Conservation (phyloP, 2,329 filamentous ascomycete genomes). For the Fusarium scirpi region DNA sequence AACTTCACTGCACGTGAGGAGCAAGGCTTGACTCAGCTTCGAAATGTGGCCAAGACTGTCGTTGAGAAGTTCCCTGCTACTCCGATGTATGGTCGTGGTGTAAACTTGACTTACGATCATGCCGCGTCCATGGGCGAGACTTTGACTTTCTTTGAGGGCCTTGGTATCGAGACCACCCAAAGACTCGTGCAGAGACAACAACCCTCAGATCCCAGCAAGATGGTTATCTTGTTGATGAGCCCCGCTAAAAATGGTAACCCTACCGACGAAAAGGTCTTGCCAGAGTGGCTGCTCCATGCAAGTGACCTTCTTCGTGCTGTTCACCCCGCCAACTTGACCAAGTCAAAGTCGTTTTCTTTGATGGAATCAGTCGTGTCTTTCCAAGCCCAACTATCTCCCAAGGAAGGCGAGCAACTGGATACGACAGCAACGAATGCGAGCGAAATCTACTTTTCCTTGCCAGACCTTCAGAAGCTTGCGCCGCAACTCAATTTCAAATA, state of each 20-base stretch:
- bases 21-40: conserved; percentile 67
- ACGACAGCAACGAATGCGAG: no score
- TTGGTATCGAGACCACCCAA: conserved; percentile 21
- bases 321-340: conserved; percentile 25
- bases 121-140: conserved; percentile 5
- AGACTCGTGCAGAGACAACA: neutral
- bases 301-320: conserved; percentile 10
- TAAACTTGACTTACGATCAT: neutral
- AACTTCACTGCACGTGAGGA: conserved; percentile 68
- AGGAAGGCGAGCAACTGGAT: neutral
- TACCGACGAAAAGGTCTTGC: neutral
- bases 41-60: conserved; percentile 60
- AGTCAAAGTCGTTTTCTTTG: neutral
- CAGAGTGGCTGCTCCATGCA: conserved; percentile 3
- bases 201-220: neutral
- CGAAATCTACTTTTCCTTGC: neutral
- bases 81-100: no score
- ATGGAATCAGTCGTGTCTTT: neutral
- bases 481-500: conserved; percentile 24
- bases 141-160: conserved; percentile 18
- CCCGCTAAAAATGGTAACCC: no score
- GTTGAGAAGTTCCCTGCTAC: conserved; percentile 18
- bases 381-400: neutral
- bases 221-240: neutral
- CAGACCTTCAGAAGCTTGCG: neutral